Evolutionary conservation across 306 rosid genomes (phyloP).

Genomic region (Vigna mungo): DNA sequence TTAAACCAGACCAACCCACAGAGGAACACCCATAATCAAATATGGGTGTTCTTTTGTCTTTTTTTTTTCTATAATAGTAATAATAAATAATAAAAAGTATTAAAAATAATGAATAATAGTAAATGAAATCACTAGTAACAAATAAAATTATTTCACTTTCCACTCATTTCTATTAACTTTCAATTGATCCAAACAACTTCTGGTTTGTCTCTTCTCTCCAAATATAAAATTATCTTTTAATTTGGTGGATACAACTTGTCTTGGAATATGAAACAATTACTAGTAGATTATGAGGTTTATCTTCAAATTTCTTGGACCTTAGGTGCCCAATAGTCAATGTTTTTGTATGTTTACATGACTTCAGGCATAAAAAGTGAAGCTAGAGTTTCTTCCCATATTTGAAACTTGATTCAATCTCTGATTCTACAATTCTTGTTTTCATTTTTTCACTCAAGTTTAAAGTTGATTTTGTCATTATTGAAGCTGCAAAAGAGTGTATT

Average conservation of each 20-base stretch:
- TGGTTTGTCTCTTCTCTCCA: neutral
- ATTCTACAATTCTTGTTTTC: constrained; percentile 14
- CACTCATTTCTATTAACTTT: no score
- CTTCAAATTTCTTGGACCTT: neutral
- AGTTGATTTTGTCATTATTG: constrained; percentile 35
- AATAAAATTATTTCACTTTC: no score
- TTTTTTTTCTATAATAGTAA: no score
- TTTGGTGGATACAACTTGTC: neutral
- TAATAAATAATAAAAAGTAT: no score
- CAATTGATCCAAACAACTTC: neutral
- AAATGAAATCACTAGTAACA: no score
- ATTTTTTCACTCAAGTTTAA: constrained; percentile 13
- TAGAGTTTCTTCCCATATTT: neutral
- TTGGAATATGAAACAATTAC: constrained; percentile 10
- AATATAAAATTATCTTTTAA: neutral
- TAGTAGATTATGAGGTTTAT: constrained; percentile 1
- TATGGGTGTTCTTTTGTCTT: no score
- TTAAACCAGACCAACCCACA: no score
- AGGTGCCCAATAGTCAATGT: constrained; percentile 6
- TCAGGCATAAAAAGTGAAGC: constrained; percentile 4
- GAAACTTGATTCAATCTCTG: neutral
- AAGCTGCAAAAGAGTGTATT: constrained; percentile 29
- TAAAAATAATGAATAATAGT: no score
- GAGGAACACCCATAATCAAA: no score
- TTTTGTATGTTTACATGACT: neutral